Percentiles rank a stretch among this genome's conserved stretches.
Evolutionary conservation across 306 rosid genomes (phyloP).

Genomic region (Quercus cerris): DNA sequence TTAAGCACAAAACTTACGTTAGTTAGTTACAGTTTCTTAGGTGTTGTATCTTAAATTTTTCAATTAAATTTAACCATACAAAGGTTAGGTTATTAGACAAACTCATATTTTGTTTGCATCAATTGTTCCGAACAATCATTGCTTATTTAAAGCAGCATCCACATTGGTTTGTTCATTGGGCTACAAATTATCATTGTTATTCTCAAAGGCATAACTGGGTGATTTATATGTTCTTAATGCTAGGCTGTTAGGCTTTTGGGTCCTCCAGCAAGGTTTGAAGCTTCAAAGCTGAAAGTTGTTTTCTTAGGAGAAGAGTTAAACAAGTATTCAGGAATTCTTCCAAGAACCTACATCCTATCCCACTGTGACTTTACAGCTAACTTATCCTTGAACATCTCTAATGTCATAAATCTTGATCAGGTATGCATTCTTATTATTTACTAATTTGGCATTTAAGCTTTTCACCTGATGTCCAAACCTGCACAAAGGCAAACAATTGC

Average conservation of each 20-base stretch:
- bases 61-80: too few relatives aligned
- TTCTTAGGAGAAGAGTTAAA: constrained; percentile 51
- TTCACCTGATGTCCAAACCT: neutral
- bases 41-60: too few relatives aligned
- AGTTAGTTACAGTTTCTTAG: too few relatives aligned
- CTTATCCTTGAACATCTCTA: constrained; percentile 83
- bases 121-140: neutral
- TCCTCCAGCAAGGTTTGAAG: constrained; percentile 79
- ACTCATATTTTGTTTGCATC: neutral
- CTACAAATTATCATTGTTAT: neutral
- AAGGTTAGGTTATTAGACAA: too few relatives aligned
- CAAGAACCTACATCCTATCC: constrained; percentile 88
- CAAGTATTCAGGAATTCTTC: constrained; percentile 59
- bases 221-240: neutral
- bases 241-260: constrained; percentile 80
- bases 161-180: neutral
- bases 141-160: neutral
- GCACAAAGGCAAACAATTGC: neutral
- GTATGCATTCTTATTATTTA: constrained; percentile 31
- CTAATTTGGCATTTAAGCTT: neutral
- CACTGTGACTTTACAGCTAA: constrained; percentile 97
- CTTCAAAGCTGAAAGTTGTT: constrained; percentile 85
- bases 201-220: constrained; percentile 1
- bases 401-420: constrained; percentile 91
- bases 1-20: too few relatives aligned